These are phyloP conservation scores for Dothideomycetidae sp. DNA, from an alignment of 2,329 filamentous ascomycete species.

Conservation along the genomic window DNA sequence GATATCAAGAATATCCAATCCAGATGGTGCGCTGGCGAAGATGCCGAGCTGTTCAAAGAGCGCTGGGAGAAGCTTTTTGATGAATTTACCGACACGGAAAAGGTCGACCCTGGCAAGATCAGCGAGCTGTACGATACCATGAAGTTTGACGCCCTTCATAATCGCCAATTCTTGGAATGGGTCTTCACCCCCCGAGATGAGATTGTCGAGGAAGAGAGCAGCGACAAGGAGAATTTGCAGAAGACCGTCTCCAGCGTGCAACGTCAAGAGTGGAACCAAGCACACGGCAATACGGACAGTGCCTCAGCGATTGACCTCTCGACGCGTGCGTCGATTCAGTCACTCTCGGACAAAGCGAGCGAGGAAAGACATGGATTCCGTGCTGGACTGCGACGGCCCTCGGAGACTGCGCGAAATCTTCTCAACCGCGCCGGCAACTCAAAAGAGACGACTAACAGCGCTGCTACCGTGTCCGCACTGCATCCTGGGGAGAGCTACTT, in stretches of 20 bases:
- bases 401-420: constrained; percentile 26
- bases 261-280: constrained; percentile 13
- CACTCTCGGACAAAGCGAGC: not conserved
- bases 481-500: constrained; percentile 58
- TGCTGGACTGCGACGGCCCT: constrained; percentile 37
- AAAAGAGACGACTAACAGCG: constrained; percentile 9
- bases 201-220: constrained; percentile 54
- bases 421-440: not conserved
- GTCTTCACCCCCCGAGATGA: constrained; percentile 77
- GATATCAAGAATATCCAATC: constrained; percentile 49
- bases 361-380: constrained; percentile 7
- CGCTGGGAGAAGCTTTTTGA: constrained; percentile 97
- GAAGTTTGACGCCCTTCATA: constrained; percentile 98
- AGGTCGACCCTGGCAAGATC: constrained; percentile 97
- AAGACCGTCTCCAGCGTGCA: constrained; percentile 21
- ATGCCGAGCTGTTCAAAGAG: constrained; percentile 86
- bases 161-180: constrained; percentile 92
- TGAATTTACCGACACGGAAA: constrained; percentile 92
- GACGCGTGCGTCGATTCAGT: constrained; percentile 2
- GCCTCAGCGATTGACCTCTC: constrained; percentile 1
- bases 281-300: constrained; percentile 10
- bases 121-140: constrained; percentile 98
- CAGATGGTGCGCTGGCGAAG: constrained; percentile 92
- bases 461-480: constrained; percentile 11
- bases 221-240: constrained; percentile 12